These are phyloP conservation scores for Incumbomyces delicatus DNA, from an alignment of 2,329 filamentous ascomycete species.

Conservation along the genomic window DNA sequence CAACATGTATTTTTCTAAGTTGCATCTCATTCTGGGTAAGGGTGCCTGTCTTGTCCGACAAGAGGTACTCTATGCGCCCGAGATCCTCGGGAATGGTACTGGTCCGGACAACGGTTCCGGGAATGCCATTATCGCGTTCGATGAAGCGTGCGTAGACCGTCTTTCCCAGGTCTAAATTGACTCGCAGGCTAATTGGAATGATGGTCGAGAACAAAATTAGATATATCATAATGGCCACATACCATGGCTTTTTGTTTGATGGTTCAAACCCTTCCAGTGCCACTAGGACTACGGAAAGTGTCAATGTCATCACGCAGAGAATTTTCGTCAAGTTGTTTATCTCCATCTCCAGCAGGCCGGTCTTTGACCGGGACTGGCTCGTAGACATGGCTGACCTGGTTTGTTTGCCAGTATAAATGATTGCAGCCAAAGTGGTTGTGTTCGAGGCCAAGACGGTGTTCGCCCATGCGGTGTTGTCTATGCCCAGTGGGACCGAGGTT, in stretches of 20 bases:
- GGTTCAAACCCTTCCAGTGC: conserved; percentile 70
- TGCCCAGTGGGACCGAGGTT: conserved; percentile 62
- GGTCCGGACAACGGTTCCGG: conserved; percentile 84
- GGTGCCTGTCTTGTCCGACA: conserved; percentile 98
- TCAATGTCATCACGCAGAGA: conserved; percentile 75
- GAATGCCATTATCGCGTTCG: conserved; percentile 79
- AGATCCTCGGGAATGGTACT: conserved; percentile 97
- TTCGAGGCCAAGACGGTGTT: conserved; percentile 95
- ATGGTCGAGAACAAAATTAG: conserved; percentile 98
- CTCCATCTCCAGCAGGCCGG: conserved; percentile 84
- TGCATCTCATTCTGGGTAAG: conserved; percentile 98
- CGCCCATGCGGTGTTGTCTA: conserved; percentile 97
- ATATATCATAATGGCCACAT: conserved; percentile 96
- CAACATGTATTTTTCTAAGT: conserved; percentile 96
- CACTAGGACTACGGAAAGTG: conserved; percentile 78
- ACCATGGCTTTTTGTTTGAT: conserved; percentile 56
- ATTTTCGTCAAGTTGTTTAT: conserved; percentile 98
- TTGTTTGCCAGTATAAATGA: conserved; percentile 90
- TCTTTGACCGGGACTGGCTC: conserved; percentile 83
- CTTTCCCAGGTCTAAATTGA: conserved; percentile 96
- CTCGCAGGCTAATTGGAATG: conserved; percentile 89
- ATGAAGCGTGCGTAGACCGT: conserved; percentile 95
- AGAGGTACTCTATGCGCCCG: conserved; percentile 86
- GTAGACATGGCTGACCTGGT: conserved; percentile 91
- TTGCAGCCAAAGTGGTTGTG: conserved; percentile 75